phyloP scores from a whole-genome alignment of 2,329 filamentous ascomycete species.

The Aspergillus novofumigatus region DNA sequence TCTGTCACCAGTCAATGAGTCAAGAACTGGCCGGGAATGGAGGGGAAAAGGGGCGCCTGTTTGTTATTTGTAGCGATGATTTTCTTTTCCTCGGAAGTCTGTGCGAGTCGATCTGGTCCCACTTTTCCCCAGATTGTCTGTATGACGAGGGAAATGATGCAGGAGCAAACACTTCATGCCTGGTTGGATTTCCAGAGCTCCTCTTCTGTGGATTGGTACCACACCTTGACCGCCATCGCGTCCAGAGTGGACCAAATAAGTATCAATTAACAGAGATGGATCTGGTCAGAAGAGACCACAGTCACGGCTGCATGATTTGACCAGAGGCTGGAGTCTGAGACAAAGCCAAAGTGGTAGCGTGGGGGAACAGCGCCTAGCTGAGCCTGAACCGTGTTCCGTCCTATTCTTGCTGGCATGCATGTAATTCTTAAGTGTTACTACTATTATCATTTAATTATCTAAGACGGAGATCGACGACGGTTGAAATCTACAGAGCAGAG shows the following conservation, averaged over 20 bases:
- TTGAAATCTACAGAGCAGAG: not conserved
- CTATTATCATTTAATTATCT: not conserved
- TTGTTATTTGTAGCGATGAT: not conserved
- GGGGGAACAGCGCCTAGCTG: conserved; percentile 20
- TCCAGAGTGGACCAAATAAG: not conserved
- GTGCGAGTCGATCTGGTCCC: conserved; percentile 21
- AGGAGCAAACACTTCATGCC: not conserved
- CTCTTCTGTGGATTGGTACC: not conserved
- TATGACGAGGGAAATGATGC: not conserved
- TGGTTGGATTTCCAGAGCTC: not conserved
- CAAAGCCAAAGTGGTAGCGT: conserved; percentile 12
- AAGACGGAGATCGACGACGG: not conserved
- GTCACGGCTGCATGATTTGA: not conserved
- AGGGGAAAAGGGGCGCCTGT: no score
- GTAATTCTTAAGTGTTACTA: conserved; percentile 12
- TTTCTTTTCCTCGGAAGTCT: conserved; percentile 3
- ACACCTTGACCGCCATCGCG: not conserved
- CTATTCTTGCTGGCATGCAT: conserved; percentile 12
- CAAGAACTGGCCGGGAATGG: not conserved
- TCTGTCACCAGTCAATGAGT: not conserved
- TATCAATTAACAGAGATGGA: not conserved
- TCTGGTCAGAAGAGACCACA: not conserved
- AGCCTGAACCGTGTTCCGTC: conserved; percentile 19
- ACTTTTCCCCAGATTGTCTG: conserved; percentile 22
- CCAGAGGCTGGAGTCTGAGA: not conserved